A percentile compares a stretch with the other conserved stretches of the same genome.
Conservation (phyloP, 2,329 filamentous ascomycete species). For the Penicillium verrucosum region DNA sequence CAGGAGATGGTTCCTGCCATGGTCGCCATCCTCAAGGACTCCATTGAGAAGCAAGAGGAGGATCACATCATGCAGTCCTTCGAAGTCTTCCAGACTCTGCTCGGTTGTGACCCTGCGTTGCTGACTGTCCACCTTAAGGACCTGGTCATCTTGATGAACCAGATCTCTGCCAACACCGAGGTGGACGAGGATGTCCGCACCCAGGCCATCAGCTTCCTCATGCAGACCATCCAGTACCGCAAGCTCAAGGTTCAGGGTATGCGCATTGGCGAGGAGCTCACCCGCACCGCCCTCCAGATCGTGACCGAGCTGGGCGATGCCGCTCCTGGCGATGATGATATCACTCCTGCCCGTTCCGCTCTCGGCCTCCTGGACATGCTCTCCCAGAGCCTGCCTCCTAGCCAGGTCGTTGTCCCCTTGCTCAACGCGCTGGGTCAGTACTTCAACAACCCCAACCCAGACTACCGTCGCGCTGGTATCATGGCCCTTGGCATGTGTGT, state of each 20-base stretch:
- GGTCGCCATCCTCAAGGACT: slow-evolving; percentile 83
- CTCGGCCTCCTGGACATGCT: slow-evolving; percentile 86
- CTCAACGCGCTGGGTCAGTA: slow-evolving; percentile 82
- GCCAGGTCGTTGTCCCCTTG: slow-evolving; percentile 89
- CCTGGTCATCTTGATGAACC: slow-evolving; percentile 89
- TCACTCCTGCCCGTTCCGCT: slow-evolving; percentile 79
- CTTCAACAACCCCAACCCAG: slow-evolving; percentile 68
- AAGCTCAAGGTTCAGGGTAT: slow-evolving; percentile 94
- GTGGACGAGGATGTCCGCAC: slow-evolving; percentile 81
- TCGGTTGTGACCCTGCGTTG: slow-evolving; percentile 83
- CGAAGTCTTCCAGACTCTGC: slow-evolving; percentile 93
- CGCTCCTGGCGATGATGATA: slow-evolving; percentile 71
- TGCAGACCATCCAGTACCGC: slow-evolving; percentile 86
- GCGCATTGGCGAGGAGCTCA: slow-evolving; percentile 81
- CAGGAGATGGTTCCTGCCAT: slow-evolving; percentile 80
- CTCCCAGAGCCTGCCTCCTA: slow-evolving; percentile 81
- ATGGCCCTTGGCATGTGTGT: slow-evolving; percentile 90
- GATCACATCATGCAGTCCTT: slow-evolving; percentile 87
- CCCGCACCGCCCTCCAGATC: slow-evolving; percentile 81
- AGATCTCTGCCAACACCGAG: slow-evolving; percentile 71
- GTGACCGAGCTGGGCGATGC: slow-evolving; percentile 77
- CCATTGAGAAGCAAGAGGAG: slow-evolving; percentile 76
- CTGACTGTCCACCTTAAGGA: slow-evolving; percentile 84
- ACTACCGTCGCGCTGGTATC: slow-evolving; percentile 85
- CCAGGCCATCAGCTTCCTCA: slow-evolving; percentile 89